Base-by-base conservation (phyloP, 495 filamentous ascomycete genomes). In the Lophium mytilinum region DNA sequence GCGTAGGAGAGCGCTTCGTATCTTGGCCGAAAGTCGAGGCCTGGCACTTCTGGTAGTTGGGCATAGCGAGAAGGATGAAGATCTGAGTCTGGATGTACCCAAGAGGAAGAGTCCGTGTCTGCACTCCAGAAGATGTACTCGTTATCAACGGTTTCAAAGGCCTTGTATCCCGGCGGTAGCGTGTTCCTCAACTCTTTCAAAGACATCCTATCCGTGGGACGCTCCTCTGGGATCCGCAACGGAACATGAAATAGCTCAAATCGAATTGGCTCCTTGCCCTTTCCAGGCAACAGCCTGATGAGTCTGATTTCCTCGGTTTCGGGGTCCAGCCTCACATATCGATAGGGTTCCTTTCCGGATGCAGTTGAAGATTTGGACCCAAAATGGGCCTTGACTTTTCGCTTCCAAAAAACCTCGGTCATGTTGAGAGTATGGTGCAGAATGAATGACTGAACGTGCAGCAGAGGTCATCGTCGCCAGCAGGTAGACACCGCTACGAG, bases 1-100 rank as follows among this genome's bases (percentile, higher is more conserved):
- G 48, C 42, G 19, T 57, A 57, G 33, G 55, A 57, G 4, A 57
- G 47, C 6, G 55, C 55, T 41, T 57, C 55, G 37, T 52, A 57
- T 51, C 35, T 30, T 34, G 48, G 48, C 18, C 36, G 11, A 51
- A 11, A 51, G 19, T 14, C 9, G 18, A 21, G 48, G 8, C 19
- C 12, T 4, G 48, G 48, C 8, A 41, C 1, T 11, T 51, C 48
- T 41, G 12, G 39, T 9, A 9, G 17, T 2, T 41, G 1, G 24
- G 24, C 24, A 17, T 41, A 41, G 17, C 39, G 39, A 17, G 39
- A 12, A 41, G 12, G 8, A 9, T 41, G 3, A 2, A 41, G 17
- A 1, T 17, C 8, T 8, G 11, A 9, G 17, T 14, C 39, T 14
- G 39, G 39, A 41, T 41, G 39, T 14, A 14, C 8, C 39, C 39